Base-by-base conservation (phyloP, 331 rosid species). In the Spiraea crenata region DNA sequence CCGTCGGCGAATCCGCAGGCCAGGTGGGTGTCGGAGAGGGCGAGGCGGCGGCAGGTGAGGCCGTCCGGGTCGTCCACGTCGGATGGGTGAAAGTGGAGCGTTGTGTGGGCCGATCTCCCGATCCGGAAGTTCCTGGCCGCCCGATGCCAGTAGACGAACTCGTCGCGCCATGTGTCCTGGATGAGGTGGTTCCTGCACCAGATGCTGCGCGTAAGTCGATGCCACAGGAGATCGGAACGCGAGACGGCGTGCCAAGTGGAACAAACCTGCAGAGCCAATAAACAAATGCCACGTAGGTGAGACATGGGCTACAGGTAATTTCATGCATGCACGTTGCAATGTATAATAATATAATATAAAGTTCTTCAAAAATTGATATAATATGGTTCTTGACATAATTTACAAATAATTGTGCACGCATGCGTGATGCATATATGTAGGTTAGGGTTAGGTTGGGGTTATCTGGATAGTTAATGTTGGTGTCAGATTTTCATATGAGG, bases 1-100 rank as follows among this genome's bases (percentile, higher is more conserved):
- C 98, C 99, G 41, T 95, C 96, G 0, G 89, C 74, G 37, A 86
- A 95, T 2, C 99, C 99, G 34, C 98, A 91, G 0, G 96, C 98
- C 0, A 95, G 77, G 70, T 86, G 76, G 9, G 39, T 48, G 40
- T 87, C 97, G 25, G 98, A 86, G 65, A 95, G 90, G 0, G 96
- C 20, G 41, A 95, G 83, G 69, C 89, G 86, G 3, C 99, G 92
- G 70, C 99, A 95, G 0, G 76, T 60, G 48, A 86, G 77, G 5
- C 74, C 68, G 8, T 48, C 82, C 2, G 72, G 83, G 4, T 85
- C 78, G 1, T 56, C 88, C 49, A 71, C 77, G 49, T 64, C 88
- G 7, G 89, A 55, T 0, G 65, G 87, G 45, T 88, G 87, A 0
- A 79, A 86, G 19, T 16, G 65, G 4, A 84, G 88, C 14, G 65